A percentile compares a stretch with the other conserved stretches of the same genome.
Evolutionary conservation across 176 grass and related monocot species (phyloP).

Genomic region (Panicum miliaceum): DNA sequence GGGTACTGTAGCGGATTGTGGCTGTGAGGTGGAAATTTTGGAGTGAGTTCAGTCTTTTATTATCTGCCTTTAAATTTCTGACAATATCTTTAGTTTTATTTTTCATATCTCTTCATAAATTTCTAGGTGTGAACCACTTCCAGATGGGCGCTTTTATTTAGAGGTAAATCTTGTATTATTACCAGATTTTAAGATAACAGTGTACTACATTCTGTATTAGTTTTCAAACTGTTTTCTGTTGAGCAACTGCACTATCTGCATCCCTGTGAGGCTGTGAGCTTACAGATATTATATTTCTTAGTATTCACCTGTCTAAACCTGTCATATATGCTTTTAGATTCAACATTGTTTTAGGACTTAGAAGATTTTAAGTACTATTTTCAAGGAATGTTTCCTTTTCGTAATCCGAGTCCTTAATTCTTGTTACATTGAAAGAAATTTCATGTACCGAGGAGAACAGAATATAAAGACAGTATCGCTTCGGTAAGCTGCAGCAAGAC

Average conservation of each 20-base stretch:
- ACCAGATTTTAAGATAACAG: slow-evolving; percentile 11
- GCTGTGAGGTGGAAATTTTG: slow-evolving; percentile 97
- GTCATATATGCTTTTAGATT: neutral
- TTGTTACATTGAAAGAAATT: neutral
- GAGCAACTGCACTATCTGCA: neutral
- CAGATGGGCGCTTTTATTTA: slow-evolving; percentile 93
- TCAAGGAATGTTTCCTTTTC: neutral
- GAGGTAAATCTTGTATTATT: slow-evolving; percentile 61
- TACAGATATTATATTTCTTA: neutral
- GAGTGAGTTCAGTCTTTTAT: slow-evolving; percentile 67
- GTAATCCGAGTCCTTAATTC: neutral
- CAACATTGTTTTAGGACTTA: neutral
- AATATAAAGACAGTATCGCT: neutral
- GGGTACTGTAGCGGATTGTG: slow-evolving; percentile 91
- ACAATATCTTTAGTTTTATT: slow-evolving; percentile 24
- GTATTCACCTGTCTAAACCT: neutral
- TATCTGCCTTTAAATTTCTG: slow-evolving; percentile 34
- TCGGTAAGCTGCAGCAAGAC: slow-evolving; percentile 20
- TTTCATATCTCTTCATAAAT: slow-evolving; percentile 43
- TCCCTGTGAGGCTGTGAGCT: neutral
- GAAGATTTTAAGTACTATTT: neutral
- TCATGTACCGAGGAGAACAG: neutral
- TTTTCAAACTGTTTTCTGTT: slow-evolving; percentile 14
- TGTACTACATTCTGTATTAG: slow-evolving; percentile 19
- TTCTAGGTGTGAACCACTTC: slow-evolving; percentile 89